Evolutionary conservation across 345 rosid genomes (phyloP).

Genomic region (Eucalyptus lansdowneana): DNA sequence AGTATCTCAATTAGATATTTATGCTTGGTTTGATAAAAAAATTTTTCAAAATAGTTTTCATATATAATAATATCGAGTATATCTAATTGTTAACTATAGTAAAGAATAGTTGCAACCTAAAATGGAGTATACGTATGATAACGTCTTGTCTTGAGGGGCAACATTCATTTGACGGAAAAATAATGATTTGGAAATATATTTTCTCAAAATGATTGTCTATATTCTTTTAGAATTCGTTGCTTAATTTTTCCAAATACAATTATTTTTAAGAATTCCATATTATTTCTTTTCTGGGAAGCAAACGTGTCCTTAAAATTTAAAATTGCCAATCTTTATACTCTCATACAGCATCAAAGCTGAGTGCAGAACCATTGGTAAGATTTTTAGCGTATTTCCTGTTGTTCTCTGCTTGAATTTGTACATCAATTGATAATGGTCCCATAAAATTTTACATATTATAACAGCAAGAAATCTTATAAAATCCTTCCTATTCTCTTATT

Average conservation of each 20-base stretch:
- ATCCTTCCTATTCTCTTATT: not conserved
- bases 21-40: not conserved
- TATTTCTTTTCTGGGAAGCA: not conserved
- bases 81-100: not conserved
- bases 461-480: not conserved
- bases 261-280: not conserved
- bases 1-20: not conserved
- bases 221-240: not conserved
- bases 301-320: not conserved
- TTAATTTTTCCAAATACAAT: not conserved
- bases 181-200: not conserved
- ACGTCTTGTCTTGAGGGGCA: not conserved
- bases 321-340: not conserved
- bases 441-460: not conserved
- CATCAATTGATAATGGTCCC: not conserved
- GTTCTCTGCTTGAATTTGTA: not conserved
- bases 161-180: not conserved
- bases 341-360: fast-evolving
- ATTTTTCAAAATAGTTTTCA: not conserved
- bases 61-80: not conserved
- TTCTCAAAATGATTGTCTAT: not conserved
- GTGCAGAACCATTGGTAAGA: not conserved
- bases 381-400: not conserved
- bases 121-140: not conserved
- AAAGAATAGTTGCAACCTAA: not conserved